These are phyloP conservation scores for Hypoxylon lenormandii DNA, from an alignment of 495 filamentous ascomycete species.

Conservation along the genomic window DNA sequence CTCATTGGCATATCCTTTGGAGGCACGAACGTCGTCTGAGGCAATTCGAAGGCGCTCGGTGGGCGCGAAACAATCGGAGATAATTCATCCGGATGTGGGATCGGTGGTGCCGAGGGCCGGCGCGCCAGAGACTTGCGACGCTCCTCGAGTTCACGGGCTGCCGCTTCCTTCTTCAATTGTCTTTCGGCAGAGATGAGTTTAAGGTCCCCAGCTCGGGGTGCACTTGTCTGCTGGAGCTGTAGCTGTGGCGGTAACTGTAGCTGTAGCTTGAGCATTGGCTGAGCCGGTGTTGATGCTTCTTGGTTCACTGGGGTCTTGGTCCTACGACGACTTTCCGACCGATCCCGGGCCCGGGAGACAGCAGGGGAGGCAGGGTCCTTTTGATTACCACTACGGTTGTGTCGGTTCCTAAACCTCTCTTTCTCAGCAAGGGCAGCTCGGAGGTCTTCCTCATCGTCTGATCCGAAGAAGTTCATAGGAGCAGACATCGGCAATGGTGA, in stretches of 20 bases:
- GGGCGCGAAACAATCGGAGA: conserved; percentile 55
- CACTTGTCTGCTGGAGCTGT: conserved; percentile 48
- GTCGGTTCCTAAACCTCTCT: conserved; percentile 70
- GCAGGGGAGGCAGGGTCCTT: conserved; percentile 61
- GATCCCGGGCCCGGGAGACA: conserved; percentile 57
- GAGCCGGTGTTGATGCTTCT: conserved; percentile 41
- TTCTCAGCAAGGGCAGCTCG: conserved; percentile 70
- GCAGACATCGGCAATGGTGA: conserved; percentile 78
- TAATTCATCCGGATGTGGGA: conserved; percentile 77
- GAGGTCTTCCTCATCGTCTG: conserved; percentile 72
- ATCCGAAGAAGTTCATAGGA: conserved; percentile 56
- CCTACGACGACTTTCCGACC: conserved; percentile 63
- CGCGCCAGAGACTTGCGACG: conserved; percentile 83
- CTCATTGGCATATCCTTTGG: conserved; percentile 57
- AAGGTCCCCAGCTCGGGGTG: conserved; percentile 52
- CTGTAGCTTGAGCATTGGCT: conserved; percentile 47
- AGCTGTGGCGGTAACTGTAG: conserved; percentile 33
- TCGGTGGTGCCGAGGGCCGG: conserved; percentile 80
- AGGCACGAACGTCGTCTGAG: conserved; percentile 55
- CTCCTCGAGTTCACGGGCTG: conserved; percentile 87
- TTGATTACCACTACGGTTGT: conserved; percentile 68
- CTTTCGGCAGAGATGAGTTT: conserved; percentile 65
- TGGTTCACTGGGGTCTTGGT: conserved; percentile 50
- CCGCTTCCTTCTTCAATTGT: conserved; percentile 76
- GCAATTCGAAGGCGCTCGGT: conserved; percentile 60